These are phyloP conservation scores for Jimgerdemannia flammicorona DNA, from an alignment of 192 early-diverging fungal genomes.

Conservation along the genomic window DNA sequence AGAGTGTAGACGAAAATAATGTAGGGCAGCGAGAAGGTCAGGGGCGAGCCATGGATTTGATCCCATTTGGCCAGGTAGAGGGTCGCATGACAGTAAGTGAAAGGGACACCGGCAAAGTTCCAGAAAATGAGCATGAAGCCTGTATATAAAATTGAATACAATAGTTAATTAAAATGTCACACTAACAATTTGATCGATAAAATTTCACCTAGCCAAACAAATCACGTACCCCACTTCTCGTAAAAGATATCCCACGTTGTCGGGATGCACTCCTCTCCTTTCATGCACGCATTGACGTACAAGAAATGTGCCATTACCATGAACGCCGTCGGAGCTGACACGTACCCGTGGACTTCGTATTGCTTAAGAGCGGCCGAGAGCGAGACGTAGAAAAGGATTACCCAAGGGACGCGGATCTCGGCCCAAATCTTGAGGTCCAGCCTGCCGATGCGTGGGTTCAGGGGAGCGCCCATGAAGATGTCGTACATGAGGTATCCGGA, in stretches of 20 bases:
- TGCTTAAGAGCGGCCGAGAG: conserved; percentile 41
- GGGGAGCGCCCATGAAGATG: conserved; percentile 41
- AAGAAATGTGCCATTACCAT: conserved; percentile 49
- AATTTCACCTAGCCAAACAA: neutral
- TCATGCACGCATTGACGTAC: conserved; percentile 44
- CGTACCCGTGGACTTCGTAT: conserved; percentile 36
- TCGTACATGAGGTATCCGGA: conserved; percentile 49
- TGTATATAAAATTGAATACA: conserved; percentile 13
- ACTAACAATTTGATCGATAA: neutral
- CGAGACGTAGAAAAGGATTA: conserved; percentile 43
- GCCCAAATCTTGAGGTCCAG: conserved; percentile 50
- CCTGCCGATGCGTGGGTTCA: conserved; percentile 42
- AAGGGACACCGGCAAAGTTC: conserved; percentile 49
- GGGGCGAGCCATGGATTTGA: conserved; percentile 27
- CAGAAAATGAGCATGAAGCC: conserved; percentile 53
- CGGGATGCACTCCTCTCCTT: conserved; percentile 50
- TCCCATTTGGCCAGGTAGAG: conserved; percentile 38
- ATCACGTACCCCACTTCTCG: conserved; percentile 45
- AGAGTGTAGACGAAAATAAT: conserved; percentile 29
- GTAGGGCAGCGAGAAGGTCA: conserved; percentile 26
- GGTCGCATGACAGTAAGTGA: conserved; percentile 43
- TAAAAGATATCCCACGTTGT: conserved; percentile 52
- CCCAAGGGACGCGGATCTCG: conserved; percentile 45
- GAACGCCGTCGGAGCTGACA: conserved; percentile 33
- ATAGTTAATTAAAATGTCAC: neutral